Base-by-base conservation (phyloP, 2,329 filamentous ascomycete species). In the Aureobasidium melanogenum region DNA sequence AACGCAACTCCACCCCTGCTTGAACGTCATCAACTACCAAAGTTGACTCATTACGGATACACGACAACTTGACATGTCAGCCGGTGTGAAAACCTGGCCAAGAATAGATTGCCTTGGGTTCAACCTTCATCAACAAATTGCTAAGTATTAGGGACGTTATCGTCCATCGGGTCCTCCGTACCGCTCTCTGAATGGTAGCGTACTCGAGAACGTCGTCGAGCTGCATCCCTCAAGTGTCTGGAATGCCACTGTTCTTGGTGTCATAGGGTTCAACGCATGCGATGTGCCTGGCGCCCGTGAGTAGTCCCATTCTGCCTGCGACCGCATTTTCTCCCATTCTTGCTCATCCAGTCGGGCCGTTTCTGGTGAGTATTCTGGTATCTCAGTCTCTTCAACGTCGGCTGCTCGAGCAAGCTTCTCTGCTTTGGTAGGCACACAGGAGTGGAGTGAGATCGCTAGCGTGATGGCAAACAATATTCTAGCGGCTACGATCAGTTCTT, bases 211-310 rank as follows among this genome's bases (percentile, higher is more conserved):
- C 39, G 30, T 38, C 61, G 64, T 15, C 34, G 64, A 38, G 61
- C 59, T 19, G 63, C 70, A 60, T 68, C 72, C 62, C 68, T 71
- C 82, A 51, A 87, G 75, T 14, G 81, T 80, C 68, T 88, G 80
- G 70, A 89, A 89, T 1, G 86, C 87, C 70, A 83, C 79, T 17
- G 87, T 88, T 65, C 87, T 74, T 6, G 86, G 86, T 7, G 86
- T 88, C 65, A 80, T 88, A 1, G 71, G 70, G 39, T 67, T 67
- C 38, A 68, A 69, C 32, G 67, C 69, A 26, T 73, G 73, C 22
- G 74, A 74, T 32, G 83, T 79, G 54, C 74, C 75, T 1, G 71
- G 72, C 12, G 84, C 79, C 64, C 75, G 75, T 5, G 71, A 71
- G 51, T 74, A 62, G 44, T 72, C 71, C 57, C 71, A 52, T 61